These are phyloP conservation scores for Zhuliangozyma blackwelliae DNA, from an alignment of 1,139 yeast genomes.

Conservation along the genomic window DNA sequence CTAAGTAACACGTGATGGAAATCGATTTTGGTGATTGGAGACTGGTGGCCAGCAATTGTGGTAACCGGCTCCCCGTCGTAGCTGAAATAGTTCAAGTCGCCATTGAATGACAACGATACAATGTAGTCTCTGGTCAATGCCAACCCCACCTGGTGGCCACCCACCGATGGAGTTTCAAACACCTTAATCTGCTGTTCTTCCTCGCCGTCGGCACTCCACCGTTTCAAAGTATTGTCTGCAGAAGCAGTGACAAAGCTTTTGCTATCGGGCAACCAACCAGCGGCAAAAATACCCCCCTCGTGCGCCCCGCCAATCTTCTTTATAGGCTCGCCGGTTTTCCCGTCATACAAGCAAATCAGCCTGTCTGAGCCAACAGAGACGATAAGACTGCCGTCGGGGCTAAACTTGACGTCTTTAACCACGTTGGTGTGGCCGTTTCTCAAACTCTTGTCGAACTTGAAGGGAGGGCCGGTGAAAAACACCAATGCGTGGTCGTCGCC, in stretches of 20 bases:
- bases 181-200: slow-evolving; percentile 26
- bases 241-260: slow-evolving; percentile 70
- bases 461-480: slow-evolving; percentile 90
- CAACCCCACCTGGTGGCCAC: slow-evolving; percentile 78
- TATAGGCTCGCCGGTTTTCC: slow-evolving; percentile 75
- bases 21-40: slow-evolving; percentile 56
- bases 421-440: slow-evolving; percentile 76
- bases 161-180: slow-evolving; percentile 26
- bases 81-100: slow-evolving; percentile 63
- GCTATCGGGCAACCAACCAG: slow-evolving; percentile 66
- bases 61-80: slow-evolving; percentile 35
- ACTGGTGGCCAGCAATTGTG: slow-evolving; percentile 73
- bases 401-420: slow-evolving; percentile 74
- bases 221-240: slow-evolving; percentile 72
- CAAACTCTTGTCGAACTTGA: slow-evolving; percentile 71
- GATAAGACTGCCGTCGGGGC: slow-evolving; percentile 70
- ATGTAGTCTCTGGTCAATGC: slow-evolving; percentile 58
- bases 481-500: slow-evolving; percentile 85
- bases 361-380: slow-evolving; percentile 90
- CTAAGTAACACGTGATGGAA: slow-evolving; percentile 36
- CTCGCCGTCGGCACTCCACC: slow-evolving; percentile 46
- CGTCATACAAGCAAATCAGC: slow-evolving; percentile 73
- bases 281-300: slow-evolving; percentile 75
- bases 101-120: slow-evolving; percentile 67
- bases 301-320: slow-evolving; percentile 55